Evolutionary conservation across 352 stramenopile species (phyloP), one percentile per base, ranked within the genome.

Genomic region (Lagenidium giganteum): DNA sequence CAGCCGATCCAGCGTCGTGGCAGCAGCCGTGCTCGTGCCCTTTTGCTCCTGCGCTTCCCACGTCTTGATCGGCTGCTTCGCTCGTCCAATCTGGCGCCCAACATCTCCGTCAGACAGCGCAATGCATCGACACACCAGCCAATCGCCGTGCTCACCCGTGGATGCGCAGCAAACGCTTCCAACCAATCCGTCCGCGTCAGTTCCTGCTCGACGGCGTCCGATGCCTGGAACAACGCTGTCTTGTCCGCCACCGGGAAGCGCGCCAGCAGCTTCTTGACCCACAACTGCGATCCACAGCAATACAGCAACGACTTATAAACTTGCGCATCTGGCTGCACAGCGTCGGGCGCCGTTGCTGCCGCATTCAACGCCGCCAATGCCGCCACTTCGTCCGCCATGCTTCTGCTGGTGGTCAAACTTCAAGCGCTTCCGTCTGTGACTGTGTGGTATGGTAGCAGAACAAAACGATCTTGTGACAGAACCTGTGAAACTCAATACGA

Each of bases 41-140:
- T 83, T 58, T 61, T 89, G 76, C 34, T 89, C 76, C 37, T 89
- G 76, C 9, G 76, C 73, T 57, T 87, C 76, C 76, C 73, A 89
- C 21, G 72, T 47, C 46, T 71, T 74, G 34, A 89, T 86, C 13
- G 70, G 61, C 41, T 72, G 61, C 44, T 84, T 85, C 36, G 65
- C 61, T 18, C 73, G 67, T 16, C 76, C 73, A 59, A 89, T 89
- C 76, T 87, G 26, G 13, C 25, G 17, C n/a, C 14, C 17, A 35
- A 3, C 20, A 40, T 37, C 16, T 18, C 22, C 31, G 5, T 40
- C 29, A 9, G 33, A 3, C 8, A 14, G 6, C 23, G 3, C 26
- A 42, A 51, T 67, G 8, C 27, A n/a, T n/a, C n/a, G n/a, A n/a
- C n/a, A n/a, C n/a, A n/a, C n/a, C n/a, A n/a, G n/a, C n/a, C n/a